Evolutionary conservation across 768 basidiomycete genomes (phyloP).

Genomic region (Leucocoprinus leucothites): DNA sequence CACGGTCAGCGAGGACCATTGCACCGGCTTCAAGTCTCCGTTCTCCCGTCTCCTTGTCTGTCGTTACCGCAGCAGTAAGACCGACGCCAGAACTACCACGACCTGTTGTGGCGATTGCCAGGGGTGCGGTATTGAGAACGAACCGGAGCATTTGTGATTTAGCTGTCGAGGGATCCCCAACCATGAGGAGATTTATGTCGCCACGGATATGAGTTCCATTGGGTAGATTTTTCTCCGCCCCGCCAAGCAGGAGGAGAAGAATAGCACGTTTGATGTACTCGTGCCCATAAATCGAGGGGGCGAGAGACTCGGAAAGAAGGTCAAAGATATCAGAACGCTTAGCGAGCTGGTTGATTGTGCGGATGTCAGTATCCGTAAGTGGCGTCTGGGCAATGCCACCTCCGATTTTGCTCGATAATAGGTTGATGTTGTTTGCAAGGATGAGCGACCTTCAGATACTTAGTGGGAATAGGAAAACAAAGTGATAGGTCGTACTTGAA

Average conservation of each 20-base stretch:
- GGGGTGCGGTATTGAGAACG: slow-evolving; percentile 90
- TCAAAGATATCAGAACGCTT: slow-evolving; percentile 85
- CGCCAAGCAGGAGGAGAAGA: slow-evolving; percentile 89
- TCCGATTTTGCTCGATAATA: slow-evolving; percentile 91
- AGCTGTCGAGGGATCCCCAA: slow-evolving; percentile 98
- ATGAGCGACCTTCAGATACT: slow-evolving; percentile 71
- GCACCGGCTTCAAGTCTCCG: slow-evolving; percentile 96
- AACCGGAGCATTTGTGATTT: slow-evolving; percentile 97
- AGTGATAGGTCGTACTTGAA: slow-evolving; percentile 70
- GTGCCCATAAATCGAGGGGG: slow-evolving; percentile 96
- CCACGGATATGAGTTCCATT: slow-evolving; percentile 99
- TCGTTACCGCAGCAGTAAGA: slow-evolving; percentile 97
- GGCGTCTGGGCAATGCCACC: slow-evolving; percentile 93
- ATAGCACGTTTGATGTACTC: slow-evolving; percentile 95
- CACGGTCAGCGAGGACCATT: slow-evolving; percentile 98
- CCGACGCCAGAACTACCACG: slow-evolving; percentile 98
- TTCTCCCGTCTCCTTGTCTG: slow-evolving; percentile 97
- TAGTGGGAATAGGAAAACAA: slow-evolving; percentile 10
- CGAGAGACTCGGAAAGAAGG: slow-evolving; percentile 90
- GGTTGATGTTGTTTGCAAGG: slow-evolving; percentile 91
- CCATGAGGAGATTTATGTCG: slow-evolving; percentile 99
- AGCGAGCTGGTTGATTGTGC: slow-evolving; percentile 90
- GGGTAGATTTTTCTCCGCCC: slow-evolving; percentile 94
- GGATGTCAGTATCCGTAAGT: slow-evolving; percentile 91
- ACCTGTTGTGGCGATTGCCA: slow-evolving; percentile 98